Base-by-base conservation (phyloP, 2,329 filamentous ascomycete genomes). In the Ramularia collo-cygni region DNA sequence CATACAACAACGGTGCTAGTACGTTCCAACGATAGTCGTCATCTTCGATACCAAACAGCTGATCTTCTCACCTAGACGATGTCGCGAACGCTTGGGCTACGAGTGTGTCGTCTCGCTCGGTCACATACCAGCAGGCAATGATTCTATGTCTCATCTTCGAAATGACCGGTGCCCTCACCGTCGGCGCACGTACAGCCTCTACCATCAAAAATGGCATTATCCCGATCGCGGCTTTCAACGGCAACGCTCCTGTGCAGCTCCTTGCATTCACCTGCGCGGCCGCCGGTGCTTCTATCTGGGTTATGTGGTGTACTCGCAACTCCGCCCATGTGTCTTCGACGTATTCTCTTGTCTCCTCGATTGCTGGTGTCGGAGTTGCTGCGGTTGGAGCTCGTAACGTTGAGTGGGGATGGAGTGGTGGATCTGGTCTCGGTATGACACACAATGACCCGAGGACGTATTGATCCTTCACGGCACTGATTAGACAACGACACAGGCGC, bases 1-100 rank as follows among this genome's bases (percentile, higher is more conserved):
- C 77, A 38, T 82, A 75, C 74, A 81, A 80, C 56, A 80, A 79
- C 48, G 76, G 75, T 68, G 67, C 67, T 49, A 70, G n/a, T n/a
- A n/a, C n/a, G n/a, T n/a, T n/a, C n/a, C n/a, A n/a, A n/a, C n/a
- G n/a, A n/a, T n/a, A n/a, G n/a, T n/a, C n/a, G n/a, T n/a, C n/a
- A n/a, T n/a, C n/a, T n/a, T n/a, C n/a, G n/a, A n/a, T n/a, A n/a
- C n/a, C n/a, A n/a, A n/a, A n/a, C n/a, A n/a, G n/a, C n/a, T n/a
- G n/a, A n/a, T n/a, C n/a, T n/a, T n/a, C n/a, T n/a, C n/a, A n/a
- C n/a, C n/a, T n/a, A n/a, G n/a, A 71, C 56, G 71, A 74, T 70
- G 70, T 74, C 44, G 70, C 71, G 57, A 76, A 75, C 54, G 65
- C 71, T 0, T 76, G 72, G 58, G 72, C 72, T 19, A 72, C 69